Percentiles rank a stretch among this genome's conserved stretches.
Evolutionary conservation across 2,329 filamentous ascomycete genomes (phyloP).

Genomic region (Xylariaceae sp.): DNA sequence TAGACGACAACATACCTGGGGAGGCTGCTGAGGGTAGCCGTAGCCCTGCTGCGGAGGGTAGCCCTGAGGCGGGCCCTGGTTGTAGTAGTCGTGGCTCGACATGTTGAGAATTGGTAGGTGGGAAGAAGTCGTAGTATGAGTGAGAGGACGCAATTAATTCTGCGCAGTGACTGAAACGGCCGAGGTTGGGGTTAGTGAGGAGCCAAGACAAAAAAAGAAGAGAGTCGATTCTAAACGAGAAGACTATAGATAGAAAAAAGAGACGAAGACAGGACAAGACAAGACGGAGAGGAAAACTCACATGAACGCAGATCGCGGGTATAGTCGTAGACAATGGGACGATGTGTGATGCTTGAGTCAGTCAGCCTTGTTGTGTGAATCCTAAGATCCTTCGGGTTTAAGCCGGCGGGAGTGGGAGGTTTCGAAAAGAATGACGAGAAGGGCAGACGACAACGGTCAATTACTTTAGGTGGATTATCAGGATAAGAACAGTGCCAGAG

Average conservation of each 20-base stretch:
- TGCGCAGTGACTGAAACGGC: not conserved
- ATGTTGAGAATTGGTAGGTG: conserved; percentile 21
- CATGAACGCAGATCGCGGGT: not conserved
- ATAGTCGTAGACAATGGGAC: not conserved
- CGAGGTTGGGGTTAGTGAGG: not conserved
- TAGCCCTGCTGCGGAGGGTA: conserved; percentile 28
- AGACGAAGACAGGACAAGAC: not conserved
- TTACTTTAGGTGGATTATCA: too few relatives aligned
- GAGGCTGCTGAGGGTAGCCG: conserved; percentile 40
- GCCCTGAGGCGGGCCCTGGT: conserved; percentile 32
- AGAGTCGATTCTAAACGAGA: not conserved
- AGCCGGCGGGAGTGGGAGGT: not conserved
- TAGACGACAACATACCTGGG: conserved; percentile 34
- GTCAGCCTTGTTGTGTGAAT: not conserved
- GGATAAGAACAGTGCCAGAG: too few relatives aligned
- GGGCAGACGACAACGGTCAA: too few relatives aligned
- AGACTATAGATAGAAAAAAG: not conserved
- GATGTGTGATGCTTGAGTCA: not conserved
- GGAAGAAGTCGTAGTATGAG: not conserved
- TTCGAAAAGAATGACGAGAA: not conserved
- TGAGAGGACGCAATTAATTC: not conserved
- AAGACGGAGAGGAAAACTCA: not conserved
- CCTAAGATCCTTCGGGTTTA: not conserved
- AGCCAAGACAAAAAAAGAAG: not conserved
- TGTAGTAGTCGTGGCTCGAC: conserved; percentile 32